Percentiles rank a stretch among this genome's conserved stretches.
Evolutionary conservation across 345 rosid genomes (phyloP).

Genomic region (Heritiera littoralis): DNA sequence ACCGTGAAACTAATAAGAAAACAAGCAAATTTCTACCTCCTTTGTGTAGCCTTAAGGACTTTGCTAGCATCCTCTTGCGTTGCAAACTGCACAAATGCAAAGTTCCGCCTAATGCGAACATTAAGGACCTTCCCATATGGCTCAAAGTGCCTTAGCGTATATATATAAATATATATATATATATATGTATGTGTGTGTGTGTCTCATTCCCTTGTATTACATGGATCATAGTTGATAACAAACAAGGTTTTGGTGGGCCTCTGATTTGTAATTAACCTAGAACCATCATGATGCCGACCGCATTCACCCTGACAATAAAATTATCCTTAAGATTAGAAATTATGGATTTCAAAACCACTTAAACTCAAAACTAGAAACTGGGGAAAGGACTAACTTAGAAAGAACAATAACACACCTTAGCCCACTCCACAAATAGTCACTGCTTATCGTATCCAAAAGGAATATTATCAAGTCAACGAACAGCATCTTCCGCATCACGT

Average conservation of each 20-base stretch:
- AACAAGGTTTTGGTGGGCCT: constrained; percentile 90
- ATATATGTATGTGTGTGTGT: no score
- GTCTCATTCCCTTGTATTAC: constrained; percentile 55
- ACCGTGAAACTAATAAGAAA: background rate
- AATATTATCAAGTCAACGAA: constrained; percentile 58
- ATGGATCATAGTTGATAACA: constrained; percentile 84
- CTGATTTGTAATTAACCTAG: constrained; percentile 48
- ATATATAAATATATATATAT: no score
- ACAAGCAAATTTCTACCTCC: constrained; percentile 42
- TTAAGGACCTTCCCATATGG: constrained; percentile 69
- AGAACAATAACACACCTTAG: constrained; percentile 49
- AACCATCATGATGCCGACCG: constrained; percentile 65
- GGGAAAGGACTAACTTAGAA: background rate
- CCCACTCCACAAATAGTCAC: constrained; percentile 80
- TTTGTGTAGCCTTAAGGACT: constrained; percentile 73
- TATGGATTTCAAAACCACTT: background rate
- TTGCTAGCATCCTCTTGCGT: constrained; percentile 82
- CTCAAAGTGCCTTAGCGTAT: constrained; percentile 75
- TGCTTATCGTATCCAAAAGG: constrained; percentile 80
- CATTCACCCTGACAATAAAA: constrained; percentile 59
- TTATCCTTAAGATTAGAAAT: background rate
- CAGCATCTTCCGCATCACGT: constrained; percentile 87
- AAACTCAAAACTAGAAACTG: background rate
- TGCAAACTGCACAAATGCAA: constrained; percentile 82
- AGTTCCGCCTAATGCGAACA: constrained; percentile 73